A percentile compares a stretch with the other conserved stretches of the same genome.
These are phyloP conservation scores for Apiotrichum laibachii DNA, from an alignment of 1,284 basidiomycete genomes.

Conservation along the genomic window DNA sequence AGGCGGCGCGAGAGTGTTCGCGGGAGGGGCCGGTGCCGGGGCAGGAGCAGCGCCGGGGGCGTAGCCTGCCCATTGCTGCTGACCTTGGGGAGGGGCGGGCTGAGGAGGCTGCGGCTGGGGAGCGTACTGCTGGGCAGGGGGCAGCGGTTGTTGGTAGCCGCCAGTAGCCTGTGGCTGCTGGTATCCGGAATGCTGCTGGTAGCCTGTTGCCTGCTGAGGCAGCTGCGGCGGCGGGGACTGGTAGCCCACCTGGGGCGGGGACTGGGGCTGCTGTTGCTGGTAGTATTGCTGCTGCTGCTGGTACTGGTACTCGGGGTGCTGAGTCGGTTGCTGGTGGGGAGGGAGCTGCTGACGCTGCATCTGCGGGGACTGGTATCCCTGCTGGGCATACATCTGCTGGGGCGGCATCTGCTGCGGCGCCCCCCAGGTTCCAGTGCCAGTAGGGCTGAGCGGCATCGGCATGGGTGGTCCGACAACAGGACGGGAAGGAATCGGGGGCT, in stretches of 20 bases:
- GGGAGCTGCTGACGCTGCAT: too few species aligned
- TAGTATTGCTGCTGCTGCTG: slow-evolving; percentile 8
- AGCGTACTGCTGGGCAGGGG: slow-evolving; percentile 19
- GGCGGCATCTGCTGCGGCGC: slow-evolving; percentile 2
- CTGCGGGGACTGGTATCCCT: background rate
- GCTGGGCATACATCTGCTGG: background rate
- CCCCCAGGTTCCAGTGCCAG: background rate
- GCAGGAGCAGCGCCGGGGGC: too few species aligned
- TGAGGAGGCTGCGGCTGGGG: slow-evolving; percentile 22
- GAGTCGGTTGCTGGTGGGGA: too few species aligned
- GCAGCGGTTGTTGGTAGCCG: background rate
- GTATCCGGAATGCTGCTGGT: background rate
- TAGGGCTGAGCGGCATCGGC: slow-evolving; percentile 3
- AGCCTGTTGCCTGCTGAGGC: background rate
- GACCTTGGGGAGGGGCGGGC: background rate
- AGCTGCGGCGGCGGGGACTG: background rate
- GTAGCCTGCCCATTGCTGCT: too few species aligned
- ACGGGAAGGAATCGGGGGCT: slow-evolving; percentile 21
- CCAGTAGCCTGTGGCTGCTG: background rate
- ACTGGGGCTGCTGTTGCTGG: slow-evolving; percentile 9
- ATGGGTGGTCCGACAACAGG: slow-evolving; percentile 5
- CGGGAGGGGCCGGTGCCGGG: background rate
- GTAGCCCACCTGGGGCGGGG: background rate
- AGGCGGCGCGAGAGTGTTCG: slow-evolving; percentile 1
- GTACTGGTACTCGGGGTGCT: too few species aligned